Percentiles rank a stretch among this genome's conserved stretches.
Evolutionary conservation across 345 rosid genomes (phyloP).

Genomic region (Geranium rotundifolium): DNA sequence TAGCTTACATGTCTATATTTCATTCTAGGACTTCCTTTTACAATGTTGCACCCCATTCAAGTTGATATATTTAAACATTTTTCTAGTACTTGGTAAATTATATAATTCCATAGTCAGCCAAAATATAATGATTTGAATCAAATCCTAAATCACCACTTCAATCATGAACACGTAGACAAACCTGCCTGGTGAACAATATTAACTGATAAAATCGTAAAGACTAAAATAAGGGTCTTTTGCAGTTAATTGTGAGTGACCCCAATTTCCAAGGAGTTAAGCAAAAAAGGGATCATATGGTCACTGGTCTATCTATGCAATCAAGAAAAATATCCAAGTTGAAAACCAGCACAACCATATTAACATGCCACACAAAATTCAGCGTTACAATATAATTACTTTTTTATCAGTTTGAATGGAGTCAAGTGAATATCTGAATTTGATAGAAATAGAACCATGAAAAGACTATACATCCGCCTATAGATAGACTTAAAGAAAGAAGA

Average conservation of each 20-base stretch:
- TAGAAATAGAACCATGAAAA: background rate
- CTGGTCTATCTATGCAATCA: background rate
- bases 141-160: background rate
- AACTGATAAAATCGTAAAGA: background rate
- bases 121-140: background rate
- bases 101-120: background rate
- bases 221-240: background rate
- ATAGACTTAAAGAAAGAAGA: too few species aligned
- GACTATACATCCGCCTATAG: too few species aligned
- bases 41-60: background rate
- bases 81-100: background rate
- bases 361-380: background rate
- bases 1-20: background rate
- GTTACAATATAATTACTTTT: too few species aligned
- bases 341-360: background rate
- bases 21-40: background rate
- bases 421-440: background rate
- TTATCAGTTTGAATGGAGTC: background rate
- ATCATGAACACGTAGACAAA: background rate
- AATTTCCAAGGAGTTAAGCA: background rate
- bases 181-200: background rate
- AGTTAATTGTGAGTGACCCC: background rate
- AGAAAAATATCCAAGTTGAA: too few species aligned
- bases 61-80: background rate
- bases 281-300: background rate